Base-by-base conservation (phyloP, 352 stramenopile genomes). In the Phytophthora agathidicida region DNA sequence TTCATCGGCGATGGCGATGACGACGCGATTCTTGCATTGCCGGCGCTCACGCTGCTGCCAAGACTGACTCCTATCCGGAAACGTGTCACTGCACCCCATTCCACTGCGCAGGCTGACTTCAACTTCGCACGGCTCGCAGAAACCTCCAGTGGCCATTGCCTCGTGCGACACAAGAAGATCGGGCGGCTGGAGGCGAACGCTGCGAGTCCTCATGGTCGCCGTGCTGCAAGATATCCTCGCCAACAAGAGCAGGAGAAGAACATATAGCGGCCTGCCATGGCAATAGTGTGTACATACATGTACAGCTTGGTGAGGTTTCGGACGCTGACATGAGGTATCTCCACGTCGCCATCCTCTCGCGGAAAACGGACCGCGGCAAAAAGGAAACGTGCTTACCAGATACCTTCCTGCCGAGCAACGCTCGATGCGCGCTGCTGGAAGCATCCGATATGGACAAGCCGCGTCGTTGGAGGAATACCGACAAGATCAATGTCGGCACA, bases 271-370 rank as follows among this genome's bases (percentile, higher is more conserved):
- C n/a, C n/a, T n/a, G n/a, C n/a, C n/a, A n/a, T n/a, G n/a, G n/a
- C n/a, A n/a, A n/a, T n/a, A n/a, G n/a, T n/a, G n/a, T n/a, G n/a
- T n/a, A n/a, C n/a, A n/a, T n/a, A n/a, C n/a, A n/a, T n/a, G n/a
- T n/a, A n/a, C n/a, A n/a, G n/a, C n/a, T n/a, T n/a, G n/a, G n/a
- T n/a, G n/a, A n/a, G n/a, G n/a, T n/a, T n/a, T n/a, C n/a, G n/a
- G 17, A 33, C 36, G n/a, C 48, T 57, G 36, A 57, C 47, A 57
- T 16, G 35, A 26, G 33, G 33, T 42, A 35, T 31, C 22, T 50
- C 16, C 20, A 24, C 38, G 42, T 42, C 38, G 38, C 37, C 13
- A 38, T 50, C 27, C 43, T 48, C 48, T 23, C 14, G 17, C n/a
- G 19, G 17, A 22, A n/a, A 42, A n/a, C 26, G 41, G 41, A 48